phyloP scores from a whole-genome alignment of 2,329 filamentous ascomycete genomes.

The Cladobotryum mycophilum region DNA sequence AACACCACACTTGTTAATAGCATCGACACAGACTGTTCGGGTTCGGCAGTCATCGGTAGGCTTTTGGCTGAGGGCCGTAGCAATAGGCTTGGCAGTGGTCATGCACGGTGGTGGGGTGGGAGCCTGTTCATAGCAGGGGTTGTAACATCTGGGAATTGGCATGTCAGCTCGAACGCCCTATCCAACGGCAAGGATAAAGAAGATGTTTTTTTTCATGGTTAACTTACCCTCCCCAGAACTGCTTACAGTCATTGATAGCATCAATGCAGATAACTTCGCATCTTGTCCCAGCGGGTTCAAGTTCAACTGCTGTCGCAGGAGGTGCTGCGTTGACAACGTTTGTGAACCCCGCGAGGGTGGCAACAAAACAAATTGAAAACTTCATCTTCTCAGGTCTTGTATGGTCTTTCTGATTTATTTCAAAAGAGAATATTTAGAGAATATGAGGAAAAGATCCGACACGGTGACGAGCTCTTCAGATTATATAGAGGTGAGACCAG shows the following conservation, averaged over 20 bases:
- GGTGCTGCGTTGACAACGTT: too few species aligned
- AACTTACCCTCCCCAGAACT: conserved; percentile 23
- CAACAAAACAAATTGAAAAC: too few species aligned
- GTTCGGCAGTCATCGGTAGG: conserved; percentile 17
- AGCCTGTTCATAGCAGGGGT: conserved; percentile 20
- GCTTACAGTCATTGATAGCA: conserved; percentile 22
- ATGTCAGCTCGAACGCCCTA: conserved; percentile 3
- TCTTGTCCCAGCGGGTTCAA: too few species aligned
- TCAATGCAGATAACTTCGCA: conserved; percentile 20
- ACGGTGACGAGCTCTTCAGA: neutral
- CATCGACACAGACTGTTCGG: conserved; percentile 20
- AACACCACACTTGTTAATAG: conserved; percentile 20
- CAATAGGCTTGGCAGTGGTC: neutral
- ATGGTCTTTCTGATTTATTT: too few species aligned
- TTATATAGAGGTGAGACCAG: too few species aligned
- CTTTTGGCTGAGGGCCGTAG: neutral
- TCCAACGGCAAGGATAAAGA: neutral
- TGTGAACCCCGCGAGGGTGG: too few species aligned
- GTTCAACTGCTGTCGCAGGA: too few species aligned
- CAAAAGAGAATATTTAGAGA: neutral
- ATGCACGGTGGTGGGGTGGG: conserved; percentile 9
- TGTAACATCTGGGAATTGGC: conserved; percentile 21
- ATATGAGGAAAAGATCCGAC: neutral
- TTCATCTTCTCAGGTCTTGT: too few species aligned
- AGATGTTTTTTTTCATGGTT: neutral